Evolutionary conservation across 768 basidiomycete genomes (phyloP).

Genomic region (Lactifluus subvellereus): DNA sequence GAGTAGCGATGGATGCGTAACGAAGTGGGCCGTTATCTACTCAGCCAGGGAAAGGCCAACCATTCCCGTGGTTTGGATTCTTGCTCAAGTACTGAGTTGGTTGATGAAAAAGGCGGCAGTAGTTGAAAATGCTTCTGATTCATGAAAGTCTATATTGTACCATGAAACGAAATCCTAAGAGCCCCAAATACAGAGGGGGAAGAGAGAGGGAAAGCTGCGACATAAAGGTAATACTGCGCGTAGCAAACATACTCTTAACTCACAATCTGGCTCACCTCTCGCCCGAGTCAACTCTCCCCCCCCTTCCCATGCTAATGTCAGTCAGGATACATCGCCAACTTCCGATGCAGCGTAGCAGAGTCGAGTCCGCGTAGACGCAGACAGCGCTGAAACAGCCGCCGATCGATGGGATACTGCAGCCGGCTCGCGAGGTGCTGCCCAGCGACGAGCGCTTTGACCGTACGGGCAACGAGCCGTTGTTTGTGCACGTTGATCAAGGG

Average conservation of each 20-base stretch:
- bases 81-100: not conserved
- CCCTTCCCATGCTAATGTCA: not conserved
- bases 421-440: slow-evolving; percentile 78
- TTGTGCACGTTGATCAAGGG: slow-evolving; percentile 88
- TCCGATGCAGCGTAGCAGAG: slow-evolving; percentile 47
- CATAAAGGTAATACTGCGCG: slow-evolving; percentile 1
- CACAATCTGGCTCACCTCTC: not conserved
- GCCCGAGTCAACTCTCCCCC: not conserved
- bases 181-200: slow-evolving; percentile 8
- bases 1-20: no score
- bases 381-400: slow-evolving; percentile 71
- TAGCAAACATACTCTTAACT: not conserved
- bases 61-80: no score
- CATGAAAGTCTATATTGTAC: slow-evolving; percentile 10
- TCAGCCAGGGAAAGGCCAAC: no score
- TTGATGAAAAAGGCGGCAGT: not conserved
- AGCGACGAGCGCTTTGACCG: slow-evolving; percentile 74
- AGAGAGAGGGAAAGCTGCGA: slow-evolving; percentile 5
- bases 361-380: slow-evolving; percentile 64
- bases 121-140: no score
- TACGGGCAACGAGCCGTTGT: slow-evolving; percentile 72
- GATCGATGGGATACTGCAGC: slow-evolving; percentile 64
- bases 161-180: not conserved
- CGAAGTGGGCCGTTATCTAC: no score
- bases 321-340: slow-evolving; percentile 33